Percentiles rank a stretch among this genome's conserved stretches.
Conservation (phyloP, 108 stramenopile genomes). For the Cyclotella choctawhatcheeana region DNA sequence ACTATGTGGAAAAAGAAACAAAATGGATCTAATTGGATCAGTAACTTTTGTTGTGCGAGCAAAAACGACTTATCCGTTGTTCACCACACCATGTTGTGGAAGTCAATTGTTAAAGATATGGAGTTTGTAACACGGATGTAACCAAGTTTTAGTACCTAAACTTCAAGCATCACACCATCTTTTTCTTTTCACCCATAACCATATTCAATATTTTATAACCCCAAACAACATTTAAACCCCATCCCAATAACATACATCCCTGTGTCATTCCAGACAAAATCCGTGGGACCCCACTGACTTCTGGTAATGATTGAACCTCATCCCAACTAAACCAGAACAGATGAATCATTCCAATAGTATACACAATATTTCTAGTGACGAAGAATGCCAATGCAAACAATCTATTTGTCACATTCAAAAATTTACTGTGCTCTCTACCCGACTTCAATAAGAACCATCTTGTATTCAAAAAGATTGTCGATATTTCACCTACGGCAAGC, state of each 20-base stretch:
- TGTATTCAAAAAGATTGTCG: constrained; percentile 49
- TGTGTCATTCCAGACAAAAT: constrained; percentile 27
- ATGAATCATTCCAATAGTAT: constrained; percentile 42
- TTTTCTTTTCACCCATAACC: constrained; percentile 12
- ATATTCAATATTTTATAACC: constrained; percentile 38
- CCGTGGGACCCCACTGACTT: constrained; percentile 28
- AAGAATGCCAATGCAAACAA: constrained; percentile 44
- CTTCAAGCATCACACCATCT: not conserved
- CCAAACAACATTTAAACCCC: constrained; percentile 44
- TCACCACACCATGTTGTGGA: too few species aligned
- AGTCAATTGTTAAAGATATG: too few species aligned
- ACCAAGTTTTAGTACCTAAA: not conserved
- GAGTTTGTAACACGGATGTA: too few species aligned
- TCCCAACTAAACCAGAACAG: constrained; percentile 23
- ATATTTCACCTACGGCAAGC: constrained; percentile 39
- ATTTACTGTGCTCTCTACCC: not conserved
- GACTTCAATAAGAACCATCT: constrained; percentile 45
- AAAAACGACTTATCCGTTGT: too few species aligned
- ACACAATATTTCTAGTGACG: constrained; percentile 21
- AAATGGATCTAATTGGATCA: not conserved
- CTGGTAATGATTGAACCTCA: constrained; percentile 18
- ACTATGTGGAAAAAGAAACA: not conserved
- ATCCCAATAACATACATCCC: constrained; percentile 40
- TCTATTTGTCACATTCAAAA: constrained; percentile 16
- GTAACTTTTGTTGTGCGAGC: too few species aligned